phyloP scores from a whole-genome alignment of 352 stramenopile species.

The Pythium insidiosum region DNA sequence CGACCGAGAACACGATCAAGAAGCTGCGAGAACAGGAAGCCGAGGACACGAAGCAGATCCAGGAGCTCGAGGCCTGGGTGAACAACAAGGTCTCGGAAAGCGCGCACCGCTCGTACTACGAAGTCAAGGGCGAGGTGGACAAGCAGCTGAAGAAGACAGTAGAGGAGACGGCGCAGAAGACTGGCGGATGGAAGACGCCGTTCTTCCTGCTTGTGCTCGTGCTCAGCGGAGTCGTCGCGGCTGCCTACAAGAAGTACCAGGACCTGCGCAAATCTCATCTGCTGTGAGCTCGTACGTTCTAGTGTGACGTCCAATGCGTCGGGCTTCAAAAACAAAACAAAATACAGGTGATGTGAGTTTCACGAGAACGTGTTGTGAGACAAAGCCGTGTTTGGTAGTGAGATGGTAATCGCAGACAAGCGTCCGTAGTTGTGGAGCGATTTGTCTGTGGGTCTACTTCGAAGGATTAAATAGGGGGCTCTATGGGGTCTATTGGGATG shows the following conservation, averaged over 20 bases:
- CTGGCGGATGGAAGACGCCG: slow-evolving; percentile 71
- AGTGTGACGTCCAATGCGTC: no score
- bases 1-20: slow-evolving; percentile 72
- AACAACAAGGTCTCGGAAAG: slow-evolving; percentile 48
- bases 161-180: slow-evolving; percentile 62
- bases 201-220: slow-evolving; percentile 76
- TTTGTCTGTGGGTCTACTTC: no score
- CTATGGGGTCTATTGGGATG: no score
- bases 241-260: slow-evolving; percentile 84
- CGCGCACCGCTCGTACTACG: slow-evolving; percentile 40
- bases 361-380: no score
- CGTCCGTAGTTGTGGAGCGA: no score
- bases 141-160: slow-evolving; percentile 64
- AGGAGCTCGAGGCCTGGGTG: slow-evolving; percentile 61
- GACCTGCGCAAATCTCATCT: slow-evolving; percentile 83
- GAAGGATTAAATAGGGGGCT: no score
- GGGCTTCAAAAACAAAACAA: no score
- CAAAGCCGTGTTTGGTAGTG: no score
- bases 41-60: slow-evolving; percentile 62
- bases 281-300: no score
- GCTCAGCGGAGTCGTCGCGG: slow-evolving; percentile 43
- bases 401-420: no score
- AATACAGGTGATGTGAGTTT: no score
- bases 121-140: slow-evolving; percentile 61
- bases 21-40: slow-evolving; percentile 67